A percentile compares a stretch with the other conserved stretches of the same genome.
These are phyloP conservation scores for Phlyctochytrium arcticum DNA, from an alignment of 192 early-diverging fungal species.

Conservation along the genomic window DNA sequence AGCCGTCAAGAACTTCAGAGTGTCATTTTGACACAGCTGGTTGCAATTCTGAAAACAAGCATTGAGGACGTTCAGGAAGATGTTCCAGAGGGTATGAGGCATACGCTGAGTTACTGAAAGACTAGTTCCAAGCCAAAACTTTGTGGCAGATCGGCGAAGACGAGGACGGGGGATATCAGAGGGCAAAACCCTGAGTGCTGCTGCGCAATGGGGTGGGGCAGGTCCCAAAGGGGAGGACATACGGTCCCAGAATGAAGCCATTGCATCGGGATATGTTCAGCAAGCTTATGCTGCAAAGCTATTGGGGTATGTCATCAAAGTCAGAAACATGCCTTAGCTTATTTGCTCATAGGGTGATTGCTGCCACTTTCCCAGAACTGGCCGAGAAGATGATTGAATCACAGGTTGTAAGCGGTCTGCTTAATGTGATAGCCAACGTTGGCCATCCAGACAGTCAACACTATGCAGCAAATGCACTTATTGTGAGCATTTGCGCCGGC, in stretches of 20 bases:
- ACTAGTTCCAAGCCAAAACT: too few relatives aligned
- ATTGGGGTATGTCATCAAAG: conserved; percentile 45
- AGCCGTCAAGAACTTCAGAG: conserved; percentile 46
- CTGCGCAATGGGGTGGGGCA: conserved; percentile 31
- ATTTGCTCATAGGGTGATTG: conserved; percentile 39
- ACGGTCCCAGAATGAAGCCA: conserved; percentile 33
- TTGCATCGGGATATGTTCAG: conserved; percentile 50
- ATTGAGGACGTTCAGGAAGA: conserved; percentile 38
- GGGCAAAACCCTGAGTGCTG: conserved; percentile 28
- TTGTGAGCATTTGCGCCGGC: conserved; percentile 20
- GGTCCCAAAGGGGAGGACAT: conserved; percentile 31
- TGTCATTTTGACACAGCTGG: conserved; percentile 44
- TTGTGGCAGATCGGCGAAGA: conserved; percentile 33
- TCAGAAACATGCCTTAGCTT: conserved; percentile 1
- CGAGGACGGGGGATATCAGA: conserved; percentile 26
- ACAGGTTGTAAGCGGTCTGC: conserved; percentile 50
- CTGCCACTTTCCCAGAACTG: conserved; percentile 40
- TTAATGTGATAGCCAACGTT: conserved; percentile 53
- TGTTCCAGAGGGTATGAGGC: conserved; percentile 20
- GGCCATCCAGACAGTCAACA: conserved; percentile 56
- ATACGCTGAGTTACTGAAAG: too few relatives aligned
- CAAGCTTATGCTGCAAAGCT: conserved; percentile 59
- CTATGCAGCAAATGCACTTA: conserved; percentile 47
- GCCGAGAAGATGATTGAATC: conserved; percentile 53
- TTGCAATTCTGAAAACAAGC: conserved; percentile 40